Evolutionary conservation across 179 eudicot genomes (phyloP).

Genomic region (Vitellaria paradoxa): DNA sequence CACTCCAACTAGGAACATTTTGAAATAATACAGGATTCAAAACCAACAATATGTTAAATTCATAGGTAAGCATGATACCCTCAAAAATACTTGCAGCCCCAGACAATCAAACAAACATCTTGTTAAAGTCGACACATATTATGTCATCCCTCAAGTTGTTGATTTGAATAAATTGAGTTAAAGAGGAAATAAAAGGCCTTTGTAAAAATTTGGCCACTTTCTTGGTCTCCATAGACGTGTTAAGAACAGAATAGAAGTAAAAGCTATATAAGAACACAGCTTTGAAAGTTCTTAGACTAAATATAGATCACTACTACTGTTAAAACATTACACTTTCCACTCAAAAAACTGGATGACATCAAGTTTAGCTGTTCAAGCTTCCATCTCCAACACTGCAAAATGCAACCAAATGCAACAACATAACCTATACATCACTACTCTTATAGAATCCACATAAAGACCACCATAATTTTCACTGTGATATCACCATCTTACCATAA

Average conservation of each 20-base stretch:
- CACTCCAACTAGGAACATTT: not conserved
- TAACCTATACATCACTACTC: not conserved
- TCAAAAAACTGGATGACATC: not conserved
- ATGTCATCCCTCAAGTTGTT: not conserved
- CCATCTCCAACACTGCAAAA: not conserved
- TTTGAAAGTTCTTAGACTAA: not conserved
- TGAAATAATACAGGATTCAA: not conserved
- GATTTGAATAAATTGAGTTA: too few species aligned
- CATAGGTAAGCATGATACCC: not conserved
- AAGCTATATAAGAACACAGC: not conserved
- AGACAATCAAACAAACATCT: not conserved
- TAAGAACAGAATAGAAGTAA: not conserved
- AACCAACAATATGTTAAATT: not conserved
- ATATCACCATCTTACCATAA: too few species aligned
- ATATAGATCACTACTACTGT: not conserved
- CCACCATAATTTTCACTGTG: not conserved
- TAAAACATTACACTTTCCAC: not conserved
- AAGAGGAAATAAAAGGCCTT: not conserved
- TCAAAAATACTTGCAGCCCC: not conserved
- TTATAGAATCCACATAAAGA: not conserved
- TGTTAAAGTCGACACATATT: not conserved
- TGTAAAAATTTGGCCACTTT: not conserved
- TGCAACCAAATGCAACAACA: not conserved
- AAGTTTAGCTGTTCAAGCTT: too few species aligned
- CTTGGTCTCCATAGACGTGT: not conserved